Evolutionary conservation across 2,329 filamentous ascomycete species (phyloP), one percentile per base, ranked within the genome.

Genomic region (Trichophyton equinum): DNA sequence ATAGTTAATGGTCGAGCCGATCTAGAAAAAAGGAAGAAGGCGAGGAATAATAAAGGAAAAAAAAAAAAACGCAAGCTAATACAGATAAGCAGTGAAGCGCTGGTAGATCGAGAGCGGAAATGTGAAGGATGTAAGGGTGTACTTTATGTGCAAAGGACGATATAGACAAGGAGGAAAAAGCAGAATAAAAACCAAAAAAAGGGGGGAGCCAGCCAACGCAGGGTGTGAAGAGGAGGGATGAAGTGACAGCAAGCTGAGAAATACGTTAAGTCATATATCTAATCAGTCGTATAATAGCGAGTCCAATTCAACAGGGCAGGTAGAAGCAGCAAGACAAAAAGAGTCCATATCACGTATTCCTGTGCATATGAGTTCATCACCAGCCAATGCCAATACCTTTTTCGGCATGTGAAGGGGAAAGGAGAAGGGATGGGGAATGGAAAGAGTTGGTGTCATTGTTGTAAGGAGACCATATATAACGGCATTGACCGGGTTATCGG

Each of bases 361-460:
- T 51, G 46, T 51, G 46, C 46, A 51, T 49, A 49, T 51, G 46
- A 27, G 13, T 51, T 51, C 46, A 27, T 51, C 46, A 13, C 46
- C 11, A 51, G 20, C 57, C 25, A 63, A 58, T 38, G 62, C 58
- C 57, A 64, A 62, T 61, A 59, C 46, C 46, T 27, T 27, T 47
- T 56, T 33, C 20, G 30, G 36, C 36, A 56, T 38, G 36, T 38
- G 30, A 30, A 25, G 62, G 38, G 59, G 56, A 62, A 59, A 60
- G 60, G 42, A 61, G 57, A 63, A 63, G 64, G 56, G 65, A 62
- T 68, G 67, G 66, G 67, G 67, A 67, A 68, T 60, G 62, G 62
- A 67, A 65, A 58, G 60, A 58, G 60, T 27, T 61, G 22, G 53
- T 20, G 33, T 57, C 13, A 15, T 27, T n/a, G 51, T 6, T 51